Conservation (phyloP, 129 eudicot species). For the Heracleum sosnowskyi region DNA sequence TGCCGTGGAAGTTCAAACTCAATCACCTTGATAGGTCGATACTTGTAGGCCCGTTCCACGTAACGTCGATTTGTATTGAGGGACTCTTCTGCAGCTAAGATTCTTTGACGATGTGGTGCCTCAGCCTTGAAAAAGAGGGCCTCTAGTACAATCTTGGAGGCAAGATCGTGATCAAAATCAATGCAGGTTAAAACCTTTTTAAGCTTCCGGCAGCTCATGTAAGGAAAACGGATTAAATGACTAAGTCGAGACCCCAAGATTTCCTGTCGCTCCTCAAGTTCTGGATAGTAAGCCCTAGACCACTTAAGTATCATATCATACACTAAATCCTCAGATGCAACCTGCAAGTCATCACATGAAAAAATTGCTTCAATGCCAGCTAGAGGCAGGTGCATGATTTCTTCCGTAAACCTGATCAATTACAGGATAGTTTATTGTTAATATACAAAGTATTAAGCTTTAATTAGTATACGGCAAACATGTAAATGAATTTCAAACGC, state of each 20-base stretch:
- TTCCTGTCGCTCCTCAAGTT: conserved; percentile 67
- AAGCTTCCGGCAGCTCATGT: conserved; percentile 75
- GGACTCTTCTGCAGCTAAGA: conserved; percentile 46
- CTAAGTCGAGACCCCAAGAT: conserved; percentile 57
- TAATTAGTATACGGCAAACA: not conserved
- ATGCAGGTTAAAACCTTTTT: conserved; percentile 62
- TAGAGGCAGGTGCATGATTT: conserved; percentile 60
- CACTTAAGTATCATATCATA: conserved; percentile 72
- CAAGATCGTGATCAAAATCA: conserved; percentile 67
- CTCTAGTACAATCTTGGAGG: conserved; percentile 61
- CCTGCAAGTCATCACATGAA: conserved; percentile 70
- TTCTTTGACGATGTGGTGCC: conserved; percentile 70
- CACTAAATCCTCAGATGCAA: conserved; percentile 84
- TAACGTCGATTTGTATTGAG: conserved; percentile 39
- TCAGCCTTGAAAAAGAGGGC: conserved; percentile 82
- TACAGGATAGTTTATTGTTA: not conserved
- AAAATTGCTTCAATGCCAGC: conserved; percentile 72
- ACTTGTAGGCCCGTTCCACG: conserved; percentile 69
- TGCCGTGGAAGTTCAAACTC: conserved; percentile 75
- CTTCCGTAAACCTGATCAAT: conserved; percentile 57
- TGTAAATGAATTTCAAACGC: not conserved
- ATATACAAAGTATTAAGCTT: not conserved
- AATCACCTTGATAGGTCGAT: conserved; percentile 72
- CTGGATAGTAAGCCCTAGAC: conserved; percentile 52
- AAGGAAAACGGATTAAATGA: conserved; percentile 72